Percentiles rank a stretch among this genome's conserved stretches.
Conservation (phyloP, 1,284 basidiomycete species). For the Cystobasidium sp. region DNA sequence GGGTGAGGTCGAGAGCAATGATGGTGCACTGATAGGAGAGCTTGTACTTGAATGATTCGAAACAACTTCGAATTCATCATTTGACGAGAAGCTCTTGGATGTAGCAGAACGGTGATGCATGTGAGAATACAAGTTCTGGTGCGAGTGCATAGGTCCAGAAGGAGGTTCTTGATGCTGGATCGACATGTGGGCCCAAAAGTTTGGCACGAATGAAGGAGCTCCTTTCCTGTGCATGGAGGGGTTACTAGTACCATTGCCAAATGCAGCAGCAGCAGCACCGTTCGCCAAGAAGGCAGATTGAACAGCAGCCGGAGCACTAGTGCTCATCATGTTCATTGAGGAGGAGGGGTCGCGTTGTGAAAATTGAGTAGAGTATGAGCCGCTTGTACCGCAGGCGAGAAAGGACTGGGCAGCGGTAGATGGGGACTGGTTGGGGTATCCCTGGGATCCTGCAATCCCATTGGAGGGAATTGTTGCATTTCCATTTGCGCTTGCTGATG, state of each 20-base stretch:
- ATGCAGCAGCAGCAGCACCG: not conserved
- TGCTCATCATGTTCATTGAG: not conserved
- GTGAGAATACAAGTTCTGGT: not conserved
- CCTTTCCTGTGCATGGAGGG: not conserved
- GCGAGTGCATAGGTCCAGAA: not conserved
- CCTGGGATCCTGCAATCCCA: slow-evolving; percentile 16
- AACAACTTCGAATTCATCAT: slow-evolving; percentile 14
- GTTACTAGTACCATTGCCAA: too few relatives aligned
- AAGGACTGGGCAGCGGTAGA: slow-evolving; percentile 40
- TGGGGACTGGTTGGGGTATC: slow-evolving; percentile 32
- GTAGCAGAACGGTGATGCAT: slow-evolving; percentile 6
- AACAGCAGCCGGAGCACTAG: not conserved
- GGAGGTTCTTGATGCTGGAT: slow-evolving; percentile 6
- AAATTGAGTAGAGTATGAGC: slow-evolving; percentile 42
- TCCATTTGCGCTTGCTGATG: slow-evolving; percentile 8
- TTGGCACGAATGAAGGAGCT: slow-evolving; percentile 8
- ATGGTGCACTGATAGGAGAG: slow-evolving; percentile 14
- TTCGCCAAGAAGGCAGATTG: not conserved
- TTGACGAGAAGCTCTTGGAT: slow-evolving; percentile 18
- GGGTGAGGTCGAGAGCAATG: slow-evolving; percentile 2
- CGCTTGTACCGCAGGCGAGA: slow-evolving; percentile 43
- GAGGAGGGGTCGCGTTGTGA: slow-evolving; percentile 28
- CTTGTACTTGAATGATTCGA: slow-evolving; percentile 5
- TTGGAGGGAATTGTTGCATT: slow-evolving; percentile 1
- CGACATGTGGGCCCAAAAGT: slow-evolving; percentile 12